Percentiles rank a stretch among this genome's conserved stretches.
Conservation (phyloP, 2,329 filamentous ascomycete species). For the Aspergillus fumigatiaffinis region DNA sequence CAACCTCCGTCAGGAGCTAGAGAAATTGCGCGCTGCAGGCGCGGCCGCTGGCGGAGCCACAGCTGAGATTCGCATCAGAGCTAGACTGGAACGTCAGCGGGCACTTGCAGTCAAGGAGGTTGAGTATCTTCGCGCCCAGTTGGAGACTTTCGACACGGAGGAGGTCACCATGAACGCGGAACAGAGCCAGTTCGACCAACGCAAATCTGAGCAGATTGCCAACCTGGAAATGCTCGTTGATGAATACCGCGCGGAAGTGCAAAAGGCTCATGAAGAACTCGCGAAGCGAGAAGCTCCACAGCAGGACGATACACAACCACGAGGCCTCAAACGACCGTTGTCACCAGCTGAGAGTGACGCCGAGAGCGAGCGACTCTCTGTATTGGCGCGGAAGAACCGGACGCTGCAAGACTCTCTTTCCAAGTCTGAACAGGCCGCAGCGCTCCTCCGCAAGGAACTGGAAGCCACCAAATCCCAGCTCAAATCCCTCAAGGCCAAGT, state of each 20-base stretch:
- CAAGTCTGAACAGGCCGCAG: slow-evolving; percentile 64
- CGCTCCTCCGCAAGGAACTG: slow-evolving; percentile 71
- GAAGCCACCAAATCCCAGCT: slow-evolving; percentile 71
- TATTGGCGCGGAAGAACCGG: slow-evolving; percentile 82
- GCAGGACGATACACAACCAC: slow-evolving; percentile 40
- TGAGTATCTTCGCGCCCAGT: slow-evolving; percentile 86
- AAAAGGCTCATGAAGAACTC: slow-evolving; percentile 70
- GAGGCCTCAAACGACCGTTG: slow-evolving; percentile 61
- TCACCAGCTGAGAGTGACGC: slow-evolving; percentile 53
- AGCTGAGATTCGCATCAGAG: slow-evolving; percentile 62
- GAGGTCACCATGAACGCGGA: slow-evolving; percentile 76
- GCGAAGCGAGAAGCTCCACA: slow-evolving; percentile 55
- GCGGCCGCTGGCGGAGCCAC: slow-evolving; percentile 37
- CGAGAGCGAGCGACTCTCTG: slow-evolving; percentile 69
- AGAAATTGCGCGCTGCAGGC: slow-evolving; percentile 59
- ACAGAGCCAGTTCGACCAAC: slow-evolving; percentile 67
- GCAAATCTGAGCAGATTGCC: slow-evolving; percentile 68
- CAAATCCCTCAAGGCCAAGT: slow-evolving; percentile 60
- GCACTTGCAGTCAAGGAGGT: slow-evolving; percentile 85
- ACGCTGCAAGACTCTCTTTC: slow-evolving; percentile 75
- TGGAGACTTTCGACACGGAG: slow-evolving; percentile 83
- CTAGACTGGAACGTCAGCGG: slow-evolving; percentile 80
- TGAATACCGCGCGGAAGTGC: slow-evolving; percentile 76
- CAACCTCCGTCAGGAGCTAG: slow-evolving; percentile 63
- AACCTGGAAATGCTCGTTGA: slow-evolving; percentile 85